These are phyloP conservation scores for Adansonia digitata DNA, from an alignment of 345 rosid species.

Conservation along the genomic window DNA sequence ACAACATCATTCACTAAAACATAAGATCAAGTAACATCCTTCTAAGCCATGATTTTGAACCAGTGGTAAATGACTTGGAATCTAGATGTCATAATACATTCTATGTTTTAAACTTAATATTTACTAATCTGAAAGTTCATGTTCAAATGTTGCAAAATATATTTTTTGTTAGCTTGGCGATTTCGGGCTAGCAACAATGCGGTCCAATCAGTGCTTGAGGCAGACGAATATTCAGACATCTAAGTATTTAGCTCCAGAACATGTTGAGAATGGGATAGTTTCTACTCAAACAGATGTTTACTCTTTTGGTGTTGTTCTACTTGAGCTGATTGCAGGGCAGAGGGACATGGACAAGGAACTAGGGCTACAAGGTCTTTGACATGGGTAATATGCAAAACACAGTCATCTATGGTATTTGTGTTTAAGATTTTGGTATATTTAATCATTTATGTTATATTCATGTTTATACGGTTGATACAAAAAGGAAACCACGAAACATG, in stretches of 20 bases:
- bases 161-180: constrained; percentile 27
- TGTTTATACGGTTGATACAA: no score
- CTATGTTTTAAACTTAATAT: not conserved
- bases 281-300: constrained; percentile 32
- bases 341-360: not conserved
- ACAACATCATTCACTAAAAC: constrained; percentile 28
- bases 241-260: constrained; percentile 28
- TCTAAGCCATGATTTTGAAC: constrained; percentile 33
- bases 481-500: no score
- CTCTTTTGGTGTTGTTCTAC: constrained; percentile 33
- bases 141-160: not conserved
- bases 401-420: no score
- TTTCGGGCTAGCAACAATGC: constrained; percentile 15
- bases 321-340: constrained; percentile 37
- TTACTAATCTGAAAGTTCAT: not conserved
- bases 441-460: no score
- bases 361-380: constrained; percentile 15
- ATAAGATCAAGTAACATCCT: constrained; percentile 30
- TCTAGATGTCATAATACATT: not conserved
- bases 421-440: no score
- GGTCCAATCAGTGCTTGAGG: constrained; percentile 5
- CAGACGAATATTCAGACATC: constrained; percentile 1
- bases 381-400: constrained; percentile 27
- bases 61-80: constrained; percentile 25
- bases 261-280: constrained; percentile 12